Evolutionary conservation across 768 basidiomycete genomes (phyloP), one percentile per base, ranked within the genome.

Genomic region (Boletus rufocinnamomeus): DNA sequence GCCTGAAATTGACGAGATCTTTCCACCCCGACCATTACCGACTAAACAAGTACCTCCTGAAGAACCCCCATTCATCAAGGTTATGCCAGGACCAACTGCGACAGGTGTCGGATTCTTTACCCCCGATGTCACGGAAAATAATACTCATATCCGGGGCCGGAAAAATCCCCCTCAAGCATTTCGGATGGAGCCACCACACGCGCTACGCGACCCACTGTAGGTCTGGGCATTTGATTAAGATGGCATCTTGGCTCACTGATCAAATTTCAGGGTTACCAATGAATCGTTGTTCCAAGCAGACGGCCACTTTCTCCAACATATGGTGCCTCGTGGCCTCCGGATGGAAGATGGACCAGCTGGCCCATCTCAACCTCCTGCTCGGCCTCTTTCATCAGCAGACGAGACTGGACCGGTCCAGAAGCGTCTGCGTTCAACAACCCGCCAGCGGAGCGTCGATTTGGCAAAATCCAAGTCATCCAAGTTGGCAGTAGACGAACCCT

Each of bases 301-400:
- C 55, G 77, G 79, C 60, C 86, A 87, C 23, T 82, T 87, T 64
- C 81, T 76, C 50, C 80, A 84, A 71, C 70, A 61, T 69, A 50
- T 59, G 19, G 74, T 73, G 25, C 78, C 79, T 65, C 81, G 81
- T 53, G 63, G 64, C 46, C 66, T 72, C 50, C 77, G 76, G 58
- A 74, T 75, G 46, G 83, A 80, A 61, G 73, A 79, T 52, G 63
- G 66, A 21, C 73, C 74, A 61, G 65, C 66, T 51, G 77, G 75
- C 41, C 68, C 79, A 35, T 75, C 76, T 50, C 84, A 84, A 67
- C 76, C 76, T 51, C 78, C 80, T 66, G 73, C 79, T 43, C 83
- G 90, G 52, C 87, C 90, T 23, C 83, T 91, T 57, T 91, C 90
- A 57, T 91, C 91, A 35, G 86, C 89, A 45, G 91, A 93, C 70